Base-by-base conservation (phyloP, 2,329 filamentous ascomycete genomes). In the Helminthosporium solani region DNA sequence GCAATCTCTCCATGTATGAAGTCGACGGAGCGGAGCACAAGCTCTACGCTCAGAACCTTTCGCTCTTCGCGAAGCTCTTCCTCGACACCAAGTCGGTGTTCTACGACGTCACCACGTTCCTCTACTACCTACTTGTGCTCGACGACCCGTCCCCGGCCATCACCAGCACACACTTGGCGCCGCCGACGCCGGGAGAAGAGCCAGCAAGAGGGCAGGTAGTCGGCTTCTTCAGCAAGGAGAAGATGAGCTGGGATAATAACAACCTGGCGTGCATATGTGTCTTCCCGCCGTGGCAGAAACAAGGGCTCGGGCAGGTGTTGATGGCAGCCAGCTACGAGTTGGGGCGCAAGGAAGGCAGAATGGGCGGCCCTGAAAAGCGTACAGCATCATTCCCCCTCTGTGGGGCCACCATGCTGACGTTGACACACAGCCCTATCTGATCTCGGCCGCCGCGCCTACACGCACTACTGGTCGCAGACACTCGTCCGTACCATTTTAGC, bases 141-240 rank as follows among this genome's bases (percentile, higher is more conserved):
- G 87, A 84, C 7, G 75, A 81, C 57, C 78, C 77, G 0, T 51
- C 57, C 9, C 61, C 64, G 1, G 35, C 46, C 3, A 75, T 62
- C 55, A 67, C 38, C 47, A 67, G 39, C 30, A 63, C 56, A 57
- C 64, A 47, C 63, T 71, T 57, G 14, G 49, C 50, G 3, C 33
- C 33, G 2, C 52, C 52, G 15, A 30, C 9, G 19, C 28, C 14
- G 7, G 33, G 6, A 18, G 34, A 2, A 42, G 50, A 3, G 35
- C 28, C 8, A 40, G 43, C 12, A 39, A 36, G 2, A 1, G 52
- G 57, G 2, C 83, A 86, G 63, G 85, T 96, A 23, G 82, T 92
- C 1, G 94, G 94, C n/a, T 97, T 97, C 78, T 99, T 97, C 75
- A 95, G 88, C 53, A 97, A 99, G 68, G 94, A 99, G 71, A 97